Evolutionary conservation across 306 rosid genomes (phyloP).

Genomic region (Macrotyloma uniflorum): DNA sequence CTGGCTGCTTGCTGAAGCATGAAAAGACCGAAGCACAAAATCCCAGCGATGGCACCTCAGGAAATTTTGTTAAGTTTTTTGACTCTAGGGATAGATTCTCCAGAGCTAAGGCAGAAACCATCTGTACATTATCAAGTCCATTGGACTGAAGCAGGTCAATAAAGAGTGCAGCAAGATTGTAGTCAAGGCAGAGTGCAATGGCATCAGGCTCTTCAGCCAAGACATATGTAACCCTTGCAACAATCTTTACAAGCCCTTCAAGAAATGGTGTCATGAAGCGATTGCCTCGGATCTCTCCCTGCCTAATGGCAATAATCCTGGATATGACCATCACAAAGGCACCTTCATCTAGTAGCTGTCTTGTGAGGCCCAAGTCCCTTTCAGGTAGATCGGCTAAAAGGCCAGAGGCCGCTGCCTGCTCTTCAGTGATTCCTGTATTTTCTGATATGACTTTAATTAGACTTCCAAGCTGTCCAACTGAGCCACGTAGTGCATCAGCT

Average conservation of each 20-base stretch:
- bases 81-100: slow-evolving; percentile 86
- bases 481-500: slow-evolving; percentile 95
- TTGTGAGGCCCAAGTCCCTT: slow-evolving; percentile 94
- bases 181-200: slow-evolving; percentile 67
- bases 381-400: slow-evolving; percentile 94
- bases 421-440: slow-evolving; percentile 79
- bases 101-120: slow-evolving; percentile 91
- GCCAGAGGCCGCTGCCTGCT: slow-evolving; percentile 92
- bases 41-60: slow-evolving; percentile 62
- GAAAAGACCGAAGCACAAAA: slow-evolving; percentile 75
- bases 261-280: slow-evolving; percentile 89
- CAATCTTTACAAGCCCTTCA: slow-evolving; percentile 90
- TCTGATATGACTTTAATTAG: slow-evolving; percentile 84
- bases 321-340: slow-evolving; percentile 69
- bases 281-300: slow-evolving; percentile 76
- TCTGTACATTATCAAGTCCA: slow-evolving; percentile 91
- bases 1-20: slow-evolving; percentile 68
- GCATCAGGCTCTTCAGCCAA: slow-evolving; percentile 79
- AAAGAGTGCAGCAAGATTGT: slow-evolving; percentile 70
- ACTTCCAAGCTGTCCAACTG: slow-evolving; percentile 93
- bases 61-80: slow-evolving; percentile 70
- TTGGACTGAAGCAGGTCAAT: slow-evolving; percentile 81
- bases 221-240: slow-evolving; percentile 79
- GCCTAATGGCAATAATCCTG: slow-evolving; percentile 66
- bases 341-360: slow-evolving; percentile 93